These are phyloP conservation scores for Blastobotrys raffinosifermentans DNA, from an alignment of 1,139 yeast genomes.

Conservation along the genomic window DNA sequence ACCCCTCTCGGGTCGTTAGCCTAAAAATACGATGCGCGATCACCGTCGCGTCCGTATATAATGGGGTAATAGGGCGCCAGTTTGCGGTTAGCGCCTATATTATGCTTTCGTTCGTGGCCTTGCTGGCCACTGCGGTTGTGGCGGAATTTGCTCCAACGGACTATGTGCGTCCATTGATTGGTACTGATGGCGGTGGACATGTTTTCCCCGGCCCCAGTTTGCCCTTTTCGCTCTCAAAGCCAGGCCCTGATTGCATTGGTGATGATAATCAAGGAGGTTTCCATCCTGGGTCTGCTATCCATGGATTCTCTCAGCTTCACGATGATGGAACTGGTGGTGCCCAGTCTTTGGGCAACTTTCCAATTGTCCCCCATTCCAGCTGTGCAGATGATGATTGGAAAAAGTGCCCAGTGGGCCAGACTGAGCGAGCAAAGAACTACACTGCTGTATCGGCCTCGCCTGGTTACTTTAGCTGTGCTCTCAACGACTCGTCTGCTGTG, in stretches of 20 bases:
- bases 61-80: too few species aligned
- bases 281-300: slow-evolving; percentile 31
- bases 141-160: not conserved
- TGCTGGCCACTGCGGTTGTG: not conserved
- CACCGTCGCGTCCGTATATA: too few species aligned
- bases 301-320: slow-evolving; percentile 39
- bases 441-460: slow-evolving; percentile 7
- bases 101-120: not conserved
- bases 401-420: slow-evolving; percentile 7
- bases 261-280: slow-evolving; percentile 37
- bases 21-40: too few species aligned
- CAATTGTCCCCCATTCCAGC: slow-evolving; percentile 9
- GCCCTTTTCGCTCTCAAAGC: slow-evolving; percentile 40
- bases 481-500: slow-evolving; percentile 5
- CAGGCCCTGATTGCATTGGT: slow-evolving; percentile 36
- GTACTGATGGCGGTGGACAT: slow-evolving; percentile 37
- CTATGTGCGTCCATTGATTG: slow-evolving; percentile 20
- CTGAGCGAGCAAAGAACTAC: slow-evolving; percentile 3
- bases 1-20: too few species aligned
- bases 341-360: slow-evolving; percentile 15
- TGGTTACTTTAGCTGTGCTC: slow-evolving; percentile 7
- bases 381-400: slow-evolving; percentile 3
- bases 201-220: slow-evolving; percentile 38
- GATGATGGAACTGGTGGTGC: slow-evolving; percentile 42
- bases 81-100: too few species aligned